Evolutionary conservation across 2,329 filamentous ascomycete species (phyloP).

Genomic region (Pseudogymnoascus sp.): DNA sequence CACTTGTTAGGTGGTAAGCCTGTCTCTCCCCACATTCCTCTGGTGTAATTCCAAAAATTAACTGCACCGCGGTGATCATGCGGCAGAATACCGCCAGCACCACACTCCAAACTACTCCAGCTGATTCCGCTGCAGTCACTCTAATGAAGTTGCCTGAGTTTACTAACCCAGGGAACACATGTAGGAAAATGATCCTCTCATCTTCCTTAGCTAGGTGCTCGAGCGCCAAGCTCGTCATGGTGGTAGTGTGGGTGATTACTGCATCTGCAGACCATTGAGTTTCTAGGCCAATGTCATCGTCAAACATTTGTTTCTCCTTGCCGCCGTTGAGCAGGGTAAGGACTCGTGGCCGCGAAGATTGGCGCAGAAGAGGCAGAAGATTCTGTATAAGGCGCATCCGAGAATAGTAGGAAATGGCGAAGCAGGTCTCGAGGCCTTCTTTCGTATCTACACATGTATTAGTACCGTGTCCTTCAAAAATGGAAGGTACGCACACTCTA

Average conservation of each 20-base stretch:
- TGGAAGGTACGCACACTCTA: slow-evolving; percentile 19
- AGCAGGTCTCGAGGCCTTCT: slow-evolving; percentile 49
- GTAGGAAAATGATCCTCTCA: slow-evolving; percentile 36
- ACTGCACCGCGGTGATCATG: background rate
- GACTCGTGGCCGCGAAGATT: slow-evolving; percentile 40
- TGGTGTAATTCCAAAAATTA: background rate
- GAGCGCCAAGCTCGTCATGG: slow-evolving; percentile 44
- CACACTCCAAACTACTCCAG: background rate
- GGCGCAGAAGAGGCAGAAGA: slow-evolving; percentile 48
- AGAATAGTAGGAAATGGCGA: slow-evolving; percentile 48
- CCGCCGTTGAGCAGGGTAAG: slow-evolving; percentile 47
- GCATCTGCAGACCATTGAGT: slow-evolving; percentile 32
- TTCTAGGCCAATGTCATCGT: slow-evolving; percentile 35
- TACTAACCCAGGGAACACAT: slow-evolving; percentile 34
- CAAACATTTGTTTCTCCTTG: slow-evolving; percentile 43
- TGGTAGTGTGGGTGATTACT: slow-evolving; percentile 39
- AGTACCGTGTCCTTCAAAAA: slow-evolving; percentile 12
- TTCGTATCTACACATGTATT: slow-evolving; percentile 39
- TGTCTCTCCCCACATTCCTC: background rate
- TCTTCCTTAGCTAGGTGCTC: slow-evolving; percentile 42
- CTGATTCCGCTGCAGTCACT: background rate
- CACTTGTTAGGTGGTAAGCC: slow-evolving; percentile 5
- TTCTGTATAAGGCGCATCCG: slow-evolving; percentile 50
- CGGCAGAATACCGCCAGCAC: background rate
- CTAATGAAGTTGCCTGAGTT: slow-evolving; percentile 23